These are phyloP conservation scores for Macadamia tetraphylla DNA, from an alignment of 164 flowering plant species.

Conservation along the genomic window DNA sequence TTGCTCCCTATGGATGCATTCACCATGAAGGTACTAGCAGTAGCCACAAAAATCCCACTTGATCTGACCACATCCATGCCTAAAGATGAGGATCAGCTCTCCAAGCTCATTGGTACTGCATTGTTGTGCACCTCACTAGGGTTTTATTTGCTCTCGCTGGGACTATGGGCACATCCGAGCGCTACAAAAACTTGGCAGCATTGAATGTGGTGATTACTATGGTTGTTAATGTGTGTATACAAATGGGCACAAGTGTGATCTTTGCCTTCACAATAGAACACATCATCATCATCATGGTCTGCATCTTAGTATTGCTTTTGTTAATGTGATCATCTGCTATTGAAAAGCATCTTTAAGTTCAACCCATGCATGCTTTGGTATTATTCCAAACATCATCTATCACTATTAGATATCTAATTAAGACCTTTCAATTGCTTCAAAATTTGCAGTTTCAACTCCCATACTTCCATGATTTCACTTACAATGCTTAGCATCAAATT, in stretches of 20 bases:
- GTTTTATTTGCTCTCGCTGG: background rate
- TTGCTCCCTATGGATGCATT: too few relatives aligned
- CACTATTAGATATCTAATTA: too few relatives aligned
- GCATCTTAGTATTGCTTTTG: background rate
- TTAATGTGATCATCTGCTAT: background rate
- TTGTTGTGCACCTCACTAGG: slow-evolving; percentile 7
- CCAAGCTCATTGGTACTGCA: slow-evolving; percentile 12
- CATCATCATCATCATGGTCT: too few relatives aligned
- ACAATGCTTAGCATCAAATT: too few relatives aligned
- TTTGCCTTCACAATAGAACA: too few relatives aligned
- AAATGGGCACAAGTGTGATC: background rate
- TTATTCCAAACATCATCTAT: too few relatives aligned
- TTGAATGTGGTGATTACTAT: slow-evolving; percentile 10
- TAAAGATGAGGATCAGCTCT: slow-evolving; percentile 9
- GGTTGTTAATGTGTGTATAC: slow-evolving; percentile 11
- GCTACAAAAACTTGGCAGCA: slow-evolving; percentile 3
- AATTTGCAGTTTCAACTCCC: too few relatives aligned
- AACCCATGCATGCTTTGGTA: too few relatives aligned
- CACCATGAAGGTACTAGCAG: background rate
- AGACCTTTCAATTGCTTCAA: background rate
- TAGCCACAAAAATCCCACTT: slow-evolving; percentile 14
- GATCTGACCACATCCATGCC: slow-evolving; percentile 11
- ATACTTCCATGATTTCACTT: too few relatives aligned
- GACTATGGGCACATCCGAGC: background rate
- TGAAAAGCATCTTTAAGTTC: too few relatives aligned